A percentile compares a stretch with the other conserved stretches of the same genome.
Conservation (phyloP, 495 filamentous ascomycete genomes). For the Rostrohypoxylon terebratum region DNA sequence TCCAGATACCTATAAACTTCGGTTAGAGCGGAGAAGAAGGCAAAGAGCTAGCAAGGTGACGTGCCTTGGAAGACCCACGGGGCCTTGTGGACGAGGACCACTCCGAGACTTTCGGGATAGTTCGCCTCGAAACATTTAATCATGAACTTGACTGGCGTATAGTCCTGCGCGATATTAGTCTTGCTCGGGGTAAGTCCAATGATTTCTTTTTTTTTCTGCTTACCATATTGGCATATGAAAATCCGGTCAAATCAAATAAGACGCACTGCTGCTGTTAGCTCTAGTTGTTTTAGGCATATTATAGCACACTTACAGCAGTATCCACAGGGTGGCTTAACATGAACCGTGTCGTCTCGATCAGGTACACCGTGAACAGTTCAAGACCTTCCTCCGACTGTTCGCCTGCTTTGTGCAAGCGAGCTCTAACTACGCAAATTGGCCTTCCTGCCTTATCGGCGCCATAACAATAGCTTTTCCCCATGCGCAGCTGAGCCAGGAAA, state of each 20-base stretch:
- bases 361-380: conserved; percentile 91
- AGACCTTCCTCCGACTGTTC: conserved; percentile 85
- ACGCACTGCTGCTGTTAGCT: conserved; percentile 64
- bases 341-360: conserved; percentile 91
- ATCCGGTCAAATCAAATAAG: conserved; percentile 94
- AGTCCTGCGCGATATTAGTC: conserved; percentile 71
- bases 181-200: neutral
- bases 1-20: conserved; percentile 73
- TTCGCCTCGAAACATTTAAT: conserved; percentile 99
- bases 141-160: conserved; percentile 97
- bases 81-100: conserved; percentile 95
- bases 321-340: conserved; percentile 83
- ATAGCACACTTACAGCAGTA: conserved; percentile 79
- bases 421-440: conserved; percentile 88
- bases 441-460: conserved; percentile 86
- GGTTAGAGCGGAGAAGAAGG: conserved; percentile 22
- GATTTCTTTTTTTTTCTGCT: conserved; percentile 25
- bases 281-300: neutral
- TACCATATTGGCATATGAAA: conserved; percentile 95
- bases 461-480: conserved; percentile 97
- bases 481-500: conserved; percentile 83
- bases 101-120: conserved; percentile 91
- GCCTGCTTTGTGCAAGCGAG: conserved; percentile 79
- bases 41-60: neutral
- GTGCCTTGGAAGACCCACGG: conserved; percentile 96